Evolutionary conservation across 768 basidiomycete genomes (phyloP), one percentile per base, ranked within the genome.

Genomic region (Lentinus tigrinus): DNA sequence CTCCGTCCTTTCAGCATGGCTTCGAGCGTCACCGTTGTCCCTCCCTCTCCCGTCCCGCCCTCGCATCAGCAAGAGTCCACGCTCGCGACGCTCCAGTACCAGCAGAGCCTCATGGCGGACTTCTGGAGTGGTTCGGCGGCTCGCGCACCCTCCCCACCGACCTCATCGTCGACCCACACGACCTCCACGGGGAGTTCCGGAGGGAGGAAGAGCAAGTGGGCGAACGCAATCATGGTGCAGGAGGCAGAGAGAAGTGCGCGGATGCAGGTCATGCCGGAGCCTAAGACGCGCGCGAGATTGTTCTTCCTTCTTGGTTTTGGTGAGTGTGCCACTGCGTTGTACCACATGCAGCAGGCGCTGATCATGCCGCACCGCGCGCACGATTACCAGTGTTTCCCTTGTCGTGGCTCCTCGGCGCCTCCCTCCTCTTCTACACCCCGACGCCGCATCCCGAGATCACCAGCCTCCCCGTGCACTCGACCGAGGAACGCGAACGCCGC

Each of bases 261-360:
- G 17, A 31, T 16, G 16, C 34, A 28, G 26, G 21, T 26, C 14
- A 16, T 24, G n/a, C 47, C 27, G 11, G 58, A 56, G 55, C 60
- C 60, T 3, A 47, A 26, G 39, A 56, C 60, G 51, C 55, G 43
- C 39, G 49, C 55, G 47, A 26, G 52, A 14, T 14, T 21, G 46
- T 17, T 61, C 11, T 61, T 61, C 50, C 37, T 48, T 27, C 44
- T 52, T 21, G 60, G 60, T n/a, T 61, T 61, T 34, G 4, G 60
- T 61, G 27, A 21, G n/a, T 36, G 37, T 19, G 16, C 26, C 7
- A 19, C n/a, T 40, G 10, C 2, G 9, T 38, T n/a, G 19, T n/a
- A 4, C 5, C 17, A 4, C 31, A 46, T 26, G 26, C 16, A n/a
- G n/a, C 40, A n/a, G 8, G 7, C 16, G n/a, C 16, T 21, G 40